Evolutionary conservation across 768 basidiomycete species (phyloP), one percentile per base, ranked within the genome.

Genomic region (Kwoniella dendrophila): DNA sequence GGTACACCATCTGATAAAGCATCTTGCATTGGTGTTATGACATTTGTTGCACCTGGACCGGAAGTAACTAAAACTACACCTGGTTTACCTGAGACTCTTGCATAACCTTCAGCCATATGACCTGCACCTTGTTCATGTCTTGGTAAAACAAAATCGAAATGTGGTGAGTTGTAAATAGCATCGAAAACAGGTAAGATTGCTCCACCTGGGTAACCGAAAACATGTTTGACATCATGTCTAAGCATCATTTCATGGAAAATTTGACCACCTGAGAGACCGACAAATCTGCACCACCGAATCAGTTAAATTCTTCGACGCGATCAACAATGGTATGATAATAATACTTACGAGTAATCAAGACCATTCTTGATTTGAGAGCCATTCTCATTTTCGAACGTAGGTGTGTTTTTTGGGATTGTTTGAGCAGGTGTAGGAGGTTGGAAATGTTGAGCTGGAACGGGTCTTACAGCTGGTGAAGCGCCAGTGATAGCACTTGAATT

Each of bases 181-280:
- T 99, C 95, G 80, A 97, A 99, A n/a, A 99, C 96, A 64, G 95
- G 96, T 34, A 98, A 86, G 79, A 98, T 97, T 41, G 95, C 96
- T 60, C 95, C 95, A 44, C 94, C 94, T 7, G 95, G 95, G 81
- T 98, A 99, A 36, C 95, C 95, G 73, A 99, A 98, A 47, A 99
- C 85, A 73, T 97, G 91, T 80, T 94, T 96, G 70, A 98, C 94
- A 60, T 84, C 86, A 76, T 99, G 96, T 47, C 95, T 85, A 64
- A 94, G 87, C 91, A 99, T 95, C 95, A 99, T 98, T 81, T 99
- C 95, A 80, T 99, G 93, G 82, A 99, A 96, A 76, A 99, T 97
- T 80, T 97, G 86, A 27, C 95, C 95, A 12, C 95, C 95, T 22
- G 92, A 91, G 79, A 94, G 85, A 50, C 95, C 96, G 57, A 98